Conservation (phyloP, 1,139 yeast species). For the Nakaseomyces bracarensis region DNA sequence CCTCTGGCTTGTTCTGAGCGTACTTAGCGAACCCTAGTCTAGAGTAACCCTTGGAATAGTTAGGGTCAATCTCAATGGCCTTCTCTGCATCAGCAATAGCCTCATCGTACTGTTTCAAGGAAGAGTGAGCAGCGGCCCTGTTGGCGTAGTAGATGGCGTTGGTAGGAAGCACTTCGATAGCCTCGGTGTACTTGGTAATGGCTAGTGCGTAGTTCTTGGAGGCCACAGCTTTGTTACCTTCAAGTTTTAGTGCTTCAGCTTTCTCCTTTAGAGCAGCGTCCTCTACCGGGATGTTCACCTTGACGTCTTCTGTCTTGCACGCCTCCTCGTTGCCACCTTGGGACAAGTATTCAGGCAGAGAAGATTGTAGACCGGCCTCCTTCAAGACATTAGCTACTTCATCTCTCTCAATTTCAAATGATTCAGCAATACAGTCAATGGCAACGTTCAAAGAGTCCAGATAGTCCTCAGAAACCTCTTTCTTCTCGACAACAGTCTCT, state of each 20-base stretch:
- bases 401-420: slow-evolving; percentile 60
- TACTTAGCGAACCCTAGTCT: slow-evolving; percentile 90
- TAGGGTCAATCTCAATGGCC: slow-evolving; percentile 71
- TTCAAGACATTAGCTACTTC: slow-evolving; percentile 35
- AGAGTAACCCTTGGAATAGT: slow-evolving; percentile 86
- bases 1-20: slow-evolving; percentile 83
- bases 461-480: slow-evolving; percentile 67
- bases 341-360: slow-evolving; percentile 43
- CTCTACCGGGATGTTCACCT: slow-evolving; percentile 38
- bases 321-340: neutral
- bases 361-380: slow-evolving; percentile 41
- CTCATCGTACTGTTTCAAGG: slow-evolving; percentile 59
- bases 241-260: slow-evolving; percentile 78
- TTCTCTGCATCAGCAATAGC: slow-evolving; percentile 79
- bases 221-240: slow-evolving; percentile 93
- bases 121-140: slow-evolving; percentile 95
- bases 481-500: slow-evolving; percentile 49
- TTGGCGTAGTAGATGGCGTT: slow-evolving; percentile 85
- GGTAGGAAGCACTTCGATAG: slow-evolving; percentile 60
- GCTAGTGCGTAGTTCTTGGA: slow-evolving; percentile 62
- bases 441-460: slow-evolving; percentile 93
- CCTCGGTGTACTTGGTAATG: slow-evolving; percentile 66
- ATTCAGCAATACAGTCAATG: slow-evolving; percentile 83
- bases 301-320: slow-evolving; percentile 27
- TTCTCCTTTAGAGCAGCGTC: slow-evolving; percentile 48